Evolutionary conservation across 768 basidiomycete species (phyloP).

Genomic region (Thelephora aurantiotincta): DNA sequence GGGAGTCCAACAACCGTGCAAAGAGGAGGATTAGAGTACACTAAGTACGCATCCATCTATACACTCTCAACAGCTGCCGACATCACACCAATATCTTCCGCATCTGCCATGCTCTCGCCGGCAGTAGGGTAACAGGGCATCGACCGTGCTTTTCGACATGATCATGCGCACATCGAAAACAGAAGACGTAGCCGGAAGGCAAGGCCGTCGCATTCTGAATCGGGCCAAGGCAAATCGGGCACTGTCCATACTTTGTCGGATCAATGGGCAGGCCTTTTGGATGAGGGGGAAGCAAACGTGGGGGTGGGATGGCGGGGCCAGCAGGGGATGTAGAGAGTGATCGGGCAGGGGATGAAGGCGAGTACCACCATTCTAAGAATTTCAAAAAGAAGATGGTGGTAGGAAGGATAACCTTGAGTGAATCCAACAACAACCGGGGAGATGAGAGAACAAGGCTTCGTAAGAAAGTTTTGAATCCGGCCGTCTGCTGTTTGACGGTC

Average conservation of each 20-base stretch:
- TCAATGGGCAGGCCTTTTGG: conserved; percentile 57
- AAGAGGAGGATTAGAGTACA: background rate
- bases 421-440: conserved; percentile 60
- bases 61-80: background rate
- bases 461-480: background rate
- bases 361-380: conserved; percentile 99
- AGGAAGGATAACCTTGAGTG: conserved; percentile 65
- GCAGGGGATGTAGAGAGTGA: conserved; percentile 46
- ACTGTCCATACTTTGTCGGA: conserved; percentile 56
- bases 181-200: conserved; percentile 90
- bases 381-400: conserved; percentile 91
- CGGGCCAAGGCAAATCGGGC: conserved; percentile 61
- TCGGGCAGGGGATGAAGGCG: conserved; percentile 76
- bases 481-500: too few species aligned
- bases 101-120: conserved; percentile 65
- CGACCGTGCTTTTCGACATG: conserved; percentile 62
- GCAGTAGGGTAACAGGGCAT: conserved; percentile 82
- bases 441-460: conserved; percentile 33
- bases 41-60: background rate
- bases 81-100: conserved; percentile 70
- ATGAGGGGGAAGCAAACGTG: conserved; percentile 60
- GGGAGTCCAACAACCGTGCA: background rate
- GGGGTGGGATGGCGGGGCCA: conserved; percentile 66
- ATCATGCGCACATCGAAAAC: conserved; percentile 82
- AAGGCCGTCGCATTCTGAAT: conserved; percentile 82